Percentiles rank a stretch among this genome's conserved stretches.
phyloP scores from a whole-genome alignment of 345 rosid genomes.

The Anacardium occidentale region DNA sequence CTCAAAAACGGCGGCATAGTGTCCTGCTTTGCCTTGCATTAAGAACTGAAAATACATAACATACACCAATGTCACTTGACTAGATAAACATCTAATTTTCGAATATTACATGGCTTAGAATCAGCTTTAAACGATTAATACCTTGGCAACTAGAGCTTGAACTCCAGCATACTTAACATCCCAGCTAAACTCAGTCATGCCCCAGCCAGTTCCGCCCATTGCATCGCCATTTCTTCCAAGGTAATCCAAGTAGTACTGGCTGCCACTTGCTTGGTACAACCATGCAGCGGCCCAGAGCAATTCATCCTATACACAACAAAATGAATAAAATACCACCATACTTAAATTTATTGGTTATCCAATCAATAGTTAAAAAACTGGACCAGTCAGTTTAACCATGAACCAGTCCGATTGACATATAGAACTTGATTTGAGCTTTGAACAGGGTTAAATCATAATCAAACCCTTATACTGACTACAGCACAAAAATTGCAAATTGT shows the following conservation, averaged over 20 bases:
- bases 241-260: constrained; percentile 71
- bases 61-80: neutral
- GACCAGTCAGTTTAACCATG: no score
- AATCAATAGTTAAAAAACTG: no score
- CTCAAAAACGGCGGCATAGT: constrained; percentile 60
- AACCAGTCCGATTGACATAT: no score
- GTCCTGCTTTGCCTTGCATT: constrained; percentile 89
- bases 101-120: neutral
- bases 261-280: constrained; percentile 83
- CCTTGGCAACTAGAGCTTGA: constrained; percentile 95
- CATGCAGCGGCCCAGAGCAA: constrained; percentile 98
- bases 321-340: constrained; percentile 5
- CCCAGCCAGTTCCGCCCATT: constrained; percentile 92
- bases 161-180: constrained; percentile 98
- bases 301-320: constrained; percentile 61
- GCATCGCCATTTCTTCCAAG: constrained; percentile 78
- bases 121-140: constrained; percentile 10
- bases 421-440: no score
- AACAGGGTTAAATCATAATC: no score
- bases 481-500: no score
- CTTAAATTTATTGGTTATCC: no score
- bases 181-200: constrained; percentile 95
- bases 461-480: no score
- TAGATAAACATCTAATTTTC: neutral
- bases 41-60: constrained; percentile 47